Percentiles rank a stretch among this genome's conserved stretches.
phyloP scores from a whole-genome alignment of 257 asterid species.

The Phtheirospermum japonicum region DNA sequence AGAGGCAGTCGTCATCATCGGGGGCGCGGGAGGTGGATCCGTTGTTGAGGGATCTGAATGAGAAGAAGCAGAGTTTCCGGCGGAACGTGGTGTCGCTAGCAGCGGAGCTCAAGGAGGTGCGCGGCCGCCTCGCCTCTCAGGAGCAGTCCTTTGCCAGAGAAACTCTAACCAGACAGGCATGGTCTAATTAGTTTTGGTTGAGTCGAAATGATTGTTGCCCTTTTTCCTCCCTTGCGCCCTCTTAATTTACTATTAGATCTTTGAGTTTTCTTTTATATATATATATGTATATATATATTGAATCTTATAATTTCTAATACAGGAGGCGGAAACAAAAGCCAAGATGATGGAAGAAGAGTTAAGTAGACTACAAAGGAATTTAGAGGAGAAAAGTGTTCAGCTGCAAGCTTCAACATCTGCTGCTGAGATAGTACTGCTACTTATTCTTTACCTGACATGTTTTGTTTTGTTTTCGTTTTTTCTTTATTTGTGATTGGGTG shows the following conservation, averaged over 20 bases:
- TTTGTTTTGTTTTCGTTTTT: slow-evolving; percentile 45
- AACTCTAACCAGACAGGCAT: slow-evolving; percentile 63
- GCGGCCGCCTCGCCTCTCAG: slow-evolving; percentile 61
- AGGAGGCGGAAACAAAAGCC: slow-evolving; percentile 81
- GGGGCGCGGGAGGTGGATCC: slow-evolving; percentile 74
- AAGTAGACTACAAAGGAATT: slow-evolving; percentile 49
- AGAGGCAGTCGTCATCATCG: slow-evolving; percentile 31
- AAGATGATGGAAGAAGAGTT: slow-evolving; percentile 65
- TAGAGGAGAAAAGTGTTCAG: slow-evolving; percentile 57
- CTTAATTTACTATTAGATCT: too few species aligned
- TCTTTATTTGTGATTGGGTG: slow-evolving; percentile 20
- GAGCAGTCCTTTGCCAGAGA: slow-evolving; percentile 56
- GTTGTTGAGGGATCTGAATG: slow-evolving; percentile 76
- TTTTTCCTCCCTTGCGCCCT: too few species aligned
- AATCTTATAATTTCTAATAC: slow-evolving; percentile 19
- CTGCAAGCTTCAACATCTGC: slow-evolving; percentile 58
- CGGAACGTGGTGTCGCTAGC: slow-evolving; percentile 82
- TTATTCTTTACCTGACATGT: not conserved
- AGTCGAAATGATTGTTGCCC: too few species aligned
- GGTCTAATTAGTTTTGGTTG: slow-evolving; percentile 4
- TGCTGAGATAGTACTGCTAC: slow-evolving; percentile 47
- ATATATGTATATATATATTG: too few species aligned
- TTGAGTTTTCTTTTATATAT: too few species aligned
- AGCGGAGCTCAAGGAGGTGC: slow-evolving; percentile 80
- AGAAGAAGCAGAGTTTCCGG: slow-evolving; percentile 79